A percentile compares a stretch with the other conserved stretches of the same genome.
phyloP scores from a whole-genome alignment of 2,329 filamentous ascomycete species.

The Verticillium dahliae region DNA sequence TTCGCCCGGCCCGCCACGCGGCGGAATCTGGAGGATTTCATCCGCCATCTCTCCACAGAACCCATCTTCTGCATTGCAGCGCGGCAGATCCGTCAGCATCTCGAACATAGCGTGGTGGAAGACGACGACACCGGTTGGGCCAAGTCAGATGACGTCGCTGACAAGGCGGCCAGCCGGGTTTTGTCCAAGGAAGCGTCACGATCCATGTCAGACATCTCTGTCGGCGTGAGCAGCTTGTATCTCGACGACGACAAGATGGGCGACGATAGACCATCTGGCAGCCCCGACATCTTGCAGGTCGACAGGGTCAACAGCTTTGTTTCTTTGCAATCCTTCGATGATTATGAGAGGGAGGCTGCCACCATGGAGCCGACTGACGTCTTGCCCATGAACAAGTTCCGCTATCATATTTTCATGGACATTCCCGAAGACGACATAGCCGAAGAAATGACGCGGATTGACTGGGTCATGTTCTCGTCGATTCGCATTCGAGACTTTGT shows the following conservation, averaged over 20 bases:
- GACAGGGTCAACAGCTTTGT: conserved; percentile 33
- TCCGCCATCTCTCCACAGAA: conserved; percentile 65
- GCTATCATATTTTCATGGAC: conserved; percentile 88
- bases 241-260: conserved; percentile 37
- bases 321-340: conserved; percentile 63
- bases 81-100: conserved; percentile 73
- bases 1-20: conserved; percentile 76
- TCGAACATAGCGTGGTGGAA: conserved; percentile 66
- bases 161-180: conserved; percentile 25
- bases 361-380: conserved; percentile 63
- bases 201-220: conserved; percentile 27
- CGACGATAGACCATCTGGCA: conserved; percentile 36
- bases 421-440: conserved; percentile 79
- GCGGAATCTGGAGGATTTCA: conserved; percentile 67
- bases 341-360: conserved; percentile 73
- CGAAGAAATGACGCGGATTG: conserved; percentile 86
- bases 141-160: conserved; percentile 58
- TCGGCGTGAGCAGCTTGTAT: conserved; percentile 40
- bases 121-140: conserved; percentile 94
- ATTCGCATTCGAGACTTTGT: conserved; percentile 91
- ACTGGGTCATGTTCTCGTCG: conserved; percentile 97
- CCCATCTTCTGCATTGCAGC: conserved; percentile 80
- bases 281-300: conserved; percentile 35
- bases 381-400: conserved; percentile 70
- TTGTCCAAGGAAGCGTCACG: conserved; percentile 19